Evolutionary conservation across 2,329 filamentous ascomycete species (phyloP), one percentile per base, ranked within the genome.

Genomic region (Penicillium crustosum): DNA sequence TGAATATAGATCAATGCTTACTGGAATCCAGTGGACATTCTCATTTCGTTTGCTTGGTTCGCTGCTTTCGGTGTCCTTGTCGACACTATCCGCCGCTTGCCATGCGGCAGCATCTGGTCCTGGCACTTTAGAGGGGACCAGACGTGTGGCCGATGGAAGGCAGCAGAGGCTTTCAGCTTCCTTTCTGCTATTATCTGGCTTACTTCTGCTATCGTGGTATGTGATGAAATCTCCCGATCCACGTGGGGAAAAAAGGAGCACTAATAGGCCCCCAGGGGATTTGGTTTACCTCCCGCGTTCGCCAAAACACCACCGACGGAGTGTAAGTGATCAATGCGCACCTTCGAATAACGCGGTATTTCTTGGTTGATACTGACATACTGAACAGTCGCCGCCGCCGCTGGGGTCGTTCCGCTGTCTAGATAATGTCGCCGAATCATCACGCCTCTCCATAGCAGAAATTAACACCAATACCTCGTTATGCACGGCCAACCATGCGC

Each of bases 111-210:
- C 61, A 73, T 84, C 61, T 89, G 86, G 70, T 66, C 83, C 70
- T 90, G 88, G 87, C 70, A 71, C 51, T 78, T 90, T 58, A 70
- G 69, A 19, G 58, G 70, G 47, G 76, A 79, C 62, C 75, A 81
- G 45, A 71, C 73, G n/a, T 93, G 89, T 73, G 81, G 83, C 57
- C 83, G 85, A 66, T 89, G 85, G 83, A 90, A 89, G 76, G 84
- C 89, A 41, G 80, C 84, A 60, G 83, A 90, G 65, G 88, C 88
- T 5, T 91, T 92, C 68, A 78, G 81, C 49, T 92, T 92, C 76
- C 74, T 91, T 54, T 87, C 86, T 2, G 87, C 87, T 55, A 81
- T 89, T 63, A 79, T 86, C 68, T 92, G 89, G 89, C 81, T 91
- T 41, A 83, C 79, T 13, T 89, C 86, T 47, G 82, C 81, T 17